Evolutionary conservation across 148 eudicot species (phyloP).

Genomic region (Diospyros lotus): DNA sequence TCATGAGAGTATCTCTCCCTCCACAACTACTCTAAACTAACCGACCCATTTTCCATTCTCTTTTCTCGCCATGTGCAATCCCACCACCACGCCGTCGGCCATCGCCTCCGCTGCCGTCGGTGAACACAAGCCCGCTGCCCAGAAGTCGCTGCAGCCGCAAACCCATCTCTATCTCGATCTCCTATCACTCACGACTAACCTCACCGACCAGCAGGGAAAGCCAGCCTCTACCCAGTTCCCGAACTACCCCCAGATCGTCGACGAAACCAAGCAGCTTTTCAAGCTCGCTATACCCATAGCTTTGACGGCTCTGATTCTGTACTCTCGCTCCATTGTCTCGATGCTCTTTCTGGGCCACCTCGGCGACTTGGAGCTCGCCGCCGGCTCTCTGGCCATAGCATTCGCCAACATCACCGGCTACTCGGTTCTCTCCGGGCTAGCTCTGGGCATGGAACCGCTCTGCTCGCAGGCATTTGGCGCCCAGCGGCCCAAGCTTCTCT

Average conservation of each 20-base stretch:
- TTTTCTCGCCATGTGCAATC: too few species aligned
- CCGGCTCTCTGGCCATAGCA: constrained; percentile 75
- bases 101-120: too few species aligned
- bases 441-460: constrained; percentile 79
- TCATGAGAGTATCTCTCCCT: constrained; percentile 30
- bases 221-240: neutral
- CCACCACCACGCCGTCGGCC: too few species aligned
- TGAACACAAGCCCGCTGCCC: neutral
- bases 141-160: constrained; percentile 15
- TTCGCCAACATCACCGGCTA: constrained; percentile 84
- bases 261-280: constrained; percentile 39
- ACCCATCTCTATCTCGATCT: constrained; percentile 25
- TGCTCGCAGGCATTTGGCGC: constrained; percentile 88
- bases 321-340: constrained; percentile 59
- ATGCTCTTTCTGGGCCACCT: constrained; percentile 67
- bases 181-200: constrained; percentile 14
- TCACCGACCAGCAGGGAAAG: constrained; percentile 15
- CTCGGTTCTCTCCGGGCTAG: constrained; percentile 65
- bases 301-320: constrained; percentile 52
- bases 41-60: too few species aligned
- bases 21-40: neutral
- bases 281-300: constrained; percentile 54
- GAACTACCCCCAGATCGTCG: constrained; percentile 15
- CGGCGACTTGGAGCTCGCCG: constrained; percentile 64
- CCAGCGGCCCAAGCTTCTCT: constrained; percentile 41